phyloP scores from a whole-genome alignment of 2,329 filamentous ascomycete species.

The Botrytis sinoallii region DNA sequence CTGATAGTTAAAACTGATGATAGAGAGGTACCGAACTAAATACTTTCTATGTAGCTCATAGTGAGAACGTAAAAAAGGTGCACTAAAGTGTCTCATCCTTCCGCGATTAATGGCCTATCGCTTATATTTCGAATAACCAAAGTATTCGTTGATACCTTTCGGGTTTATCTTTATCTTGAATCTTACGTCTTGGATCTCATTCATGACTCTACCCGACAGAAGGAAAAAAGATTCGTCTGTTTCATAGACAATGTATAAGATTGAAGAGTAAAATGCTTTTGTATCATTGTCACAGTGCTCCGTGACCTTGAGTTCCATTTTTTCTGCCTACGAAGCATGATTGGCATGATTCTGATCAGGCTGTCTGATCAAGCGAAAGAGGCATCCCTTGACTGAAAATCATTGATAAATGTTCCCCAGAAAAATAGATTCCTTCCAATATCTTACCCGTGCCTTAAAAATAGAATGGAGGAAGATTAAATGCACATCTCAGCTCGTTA shows the following conservation, averaged over 20 bases:
- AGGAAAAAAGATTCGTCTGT: neutral
- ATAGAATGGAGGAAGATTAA: neutral
- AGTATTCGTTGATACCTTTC: neutral
- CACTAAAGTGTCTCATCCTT: neutral
- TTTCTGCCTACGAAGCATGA: neutral
- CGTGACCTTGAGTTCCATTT: neutral
- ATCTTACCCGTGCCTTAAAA: neutral
- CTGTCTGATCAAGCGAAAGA: neutral
- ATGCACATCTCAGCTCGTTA: neutral
- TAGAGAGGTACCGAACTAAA: neutral
- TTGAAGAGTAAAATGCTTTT: neutral
- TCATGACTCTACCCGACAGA: neutral
- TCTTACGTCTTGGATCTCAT: neutral
- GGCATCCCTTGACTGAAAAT: neutral
- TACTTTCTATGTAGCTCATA: neutral
- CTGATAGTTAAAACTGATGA: too few relatives aligned
- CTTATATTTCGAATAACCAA: neutral
- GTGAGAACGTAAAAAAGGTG: neutral
- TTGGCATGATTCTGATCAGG: neutral
- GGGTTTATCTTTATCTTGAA: neutral
- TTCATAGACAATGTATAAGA: neutral
- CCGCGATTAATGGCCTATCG: neutral
- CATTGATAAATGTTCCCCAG: neutral
- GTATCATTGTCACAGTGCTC: neutral
- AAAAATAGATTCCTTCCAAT: fast-evolving